Base-by-base conservation (phyloP, 208 protist species). In the Crithidia mellificae region DNA sequence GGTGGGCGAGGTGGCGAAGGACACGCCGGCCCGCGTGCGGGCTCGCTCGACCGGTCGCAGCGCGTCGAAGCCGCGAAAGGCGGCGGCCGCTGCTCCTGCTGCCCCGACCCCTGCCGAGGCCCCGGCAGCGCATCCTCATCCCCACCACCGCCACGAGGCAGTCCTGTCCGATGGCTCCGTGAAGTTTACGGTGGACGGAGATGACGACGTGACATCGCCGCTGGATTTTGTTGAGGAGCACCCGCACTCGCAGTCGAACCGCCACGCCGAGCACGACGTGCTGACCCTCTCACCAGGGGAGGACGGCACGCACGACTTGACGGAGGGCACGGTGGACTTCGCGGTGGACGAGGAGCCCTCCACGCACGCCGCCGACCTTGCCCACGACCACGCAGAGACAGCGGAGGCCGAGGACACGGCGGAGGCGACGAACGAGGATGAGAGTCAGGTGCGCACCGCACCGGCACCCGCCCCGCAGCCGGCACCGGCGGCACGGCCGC, bases 1-100 rank as follows among this genome's bases (percentile, higher is more conserved):
- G 19, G 41, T 7, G 20, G 54, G 27, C 3, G 54, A 68, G 32
- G 55, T 63, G 41, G 69, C 69, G 6, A 34, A 41, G 27, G 46
- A 75, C 55, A 53, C 69, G 6, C 69, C 69, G 14, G 36, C 0
- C 24, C n/a, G 44, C 20, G 62, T 75, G 43, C 62, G 62, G 11
- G 38, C 47, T 1, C 61, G 69, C 25, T 69, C 61, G 9, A 39
- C 22, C 5, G 34, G 54, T 1, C 36, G 69, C 22, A 51, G 25
- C 38, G 44, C 27, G 11, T 52, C 58, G n/a, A 51, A 20, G 39
- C 61, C 53, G 17, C 34, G 34, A 9, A n/a, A 29, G 12, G 29
- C 46, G 7, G 67, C 57, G 22, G 41, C 36, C 11, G 36, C 24
- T 24, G 20, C 14, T 19, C 47, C 47, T n/a, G n/a, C n/a, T n/a